phyloP scores from a whole-genome alignment of 192 early-diverging fungal genomes.

The Tieghemiomyces parasiticus region DNA sequence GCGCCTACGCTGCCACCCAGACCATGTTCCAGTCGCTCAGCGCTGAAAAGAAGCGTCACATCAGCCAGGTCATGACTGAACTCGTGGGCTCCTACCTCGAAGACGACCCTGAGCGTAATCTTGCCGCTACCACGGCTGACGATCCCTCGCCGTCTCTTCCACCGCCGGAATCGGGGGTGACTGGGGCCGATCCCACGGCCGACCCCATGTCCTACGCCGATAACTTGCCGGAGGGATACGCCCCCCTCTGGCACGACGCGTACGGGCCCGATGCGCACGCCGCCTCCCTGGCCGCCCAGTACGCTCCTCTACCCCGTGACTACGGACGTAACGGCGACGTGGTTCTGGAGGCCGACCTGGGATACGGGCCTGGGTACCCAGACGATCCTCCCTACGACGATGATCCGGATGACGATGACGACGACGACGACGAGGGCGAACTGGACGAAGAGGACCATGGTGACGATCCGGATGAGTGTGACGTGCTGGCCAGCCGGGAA shows the following conservation, averaged over 20 bases:
- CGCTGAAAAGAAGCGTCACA: not conserved
- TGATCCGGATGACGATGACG: conserved; percentile 14
- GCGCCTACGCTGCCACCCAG: too few relatives aligned
- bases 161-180: too few relatives aligned
- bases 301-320: not conserved
- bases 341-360: not conserved
- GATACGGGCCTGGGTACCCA: not conserved
- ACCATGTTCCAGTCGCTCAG: too few relatives aligned
- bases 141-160: too few relatives aligned
- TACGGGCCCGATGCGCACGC: not conserved
- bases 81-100: too few relatives aligned
- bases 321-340: not conserved
- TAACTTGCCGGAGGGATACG: too few relatives aligned
- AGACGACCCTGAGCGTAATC: too few relatives aligned
- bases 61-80: not conserved
- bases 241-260: not conserved
- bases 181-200: too few relatives aligned
- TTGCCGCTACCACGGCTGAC: too few relatives aligned
- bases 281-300: not conserved
- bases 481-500: conserved; percentile 58
- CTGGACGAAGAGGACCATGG: conserved; percentile 45
- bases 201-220: too few relatives aligned
- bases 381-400: not conserved
- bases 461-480: conserved; percentile 48
- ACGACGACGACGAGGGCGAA: conserved; percentile 28